Base-by-base conservation (phyloP, 1,139 yeast species). In the Kodamaea sp. region DNA sequence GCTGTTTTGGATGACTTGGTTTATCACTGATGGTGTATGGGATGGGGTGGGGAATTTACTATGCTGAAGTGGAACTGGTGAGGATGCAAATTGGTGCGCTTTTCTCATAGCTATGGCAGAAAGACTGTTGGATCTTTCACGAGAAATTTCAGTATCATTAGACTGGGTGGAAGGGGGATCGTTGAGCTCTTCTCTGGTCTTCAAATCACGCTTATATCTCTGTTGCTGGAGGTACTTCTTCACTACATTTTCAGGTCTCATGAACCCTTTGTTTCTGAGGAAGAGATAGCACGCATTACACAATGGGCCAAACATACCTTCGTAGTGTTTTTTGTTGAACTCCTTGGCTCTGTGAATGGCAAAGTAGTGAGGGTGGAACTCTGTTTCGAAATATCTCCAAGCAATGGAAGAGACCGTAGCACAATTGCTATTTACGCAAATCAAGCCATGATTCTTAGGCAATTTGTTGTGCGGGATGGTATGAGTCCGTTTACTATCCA, bases 201-300 rank as follows among this genome's bases (percentile, higher is more conserved):
- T 62, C 31, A 54, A 47, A 38, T 57, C 70, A 33, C 53, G 58
- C 48, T 66, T 69, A 43, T 70, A 70, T 34, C 63, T 53, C 46
- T 70, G 75, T 44, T 70, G 76, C 42, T 70, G 73, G 41, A 67
- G 55, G 46, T 71, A 70, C 47, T 70, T 70, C 43, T 69, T 66
- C 7, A 70, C 76, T 29, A 71, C 76, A 15, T 63, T 65, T 43
- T 66, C 71, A 2, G 77, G 77, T 48, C 76, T 60, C 75, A 72
- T 70, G 46, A 70, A 71, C n/a, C 76, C 77, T 46, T 70, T 69
- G 41, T 63, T 66, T 36, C 76, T 57, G 39, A 71, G 64, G 42
- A 72, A 72, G 21, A 71, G 54, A 44, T 66, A 70, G 44, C 78
- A 73, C 3, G 76, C 76, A 47, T 72, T 71, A 49, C 78, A 73